Evolutionary conservation across 345 rosid genomes (phyloP), one percentile per base, ranked within the genome.

Genomic region (Microthlaspi erraticum): DNA sequence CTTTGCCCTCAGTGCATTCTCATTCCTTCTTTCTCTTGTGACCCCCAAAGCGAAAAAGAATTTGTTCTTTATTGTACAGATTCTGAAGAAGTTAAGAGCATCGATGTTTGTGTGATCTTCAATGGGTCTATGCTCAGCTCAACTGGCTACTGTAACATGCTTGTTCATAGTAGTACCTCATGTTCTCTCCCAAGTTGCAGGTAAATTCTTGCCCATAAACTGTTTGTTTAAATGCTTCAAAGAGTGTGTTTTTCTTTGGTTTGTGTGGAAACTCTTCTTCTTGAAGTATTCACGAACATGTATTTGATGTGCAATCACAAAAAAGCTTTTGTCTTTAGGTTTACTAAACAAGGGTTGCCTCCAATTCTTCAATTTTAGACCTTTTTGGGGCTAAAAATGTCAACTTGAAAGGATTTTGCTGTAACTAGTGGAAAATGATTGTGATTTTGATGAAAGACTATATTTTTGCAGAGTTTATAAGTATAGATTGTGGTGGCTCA

Each of bases 401-500:
- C 16, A 20, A 10, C 19, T 20, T 58, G 8, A 2, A 29, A 8
- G 32, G 0, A 4, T 23, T 39, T 39, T 66, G 17, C 17, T 66
- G 49, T 53, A 6, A 19, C 41, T 53, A 16, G 12, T 56, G 23
- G 44, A 2, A 29, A 39, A 3, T 36, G 32, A 10, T 43, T 60
- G 52, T 8, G 5, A 34, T 68, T 45, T 61, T 66, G 53, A 58
- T 75, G 51, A 41, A 44, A 26, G 50, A 3, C 43, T 51, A 39
- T 69, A 11, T 64, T 16, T 34, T 37, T 73, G 60, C 66, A 95
- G 99, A 92, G 52, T 95, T 95, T 72, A 50, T 83, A 60, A 95
- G 98, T 75, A 82, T 95, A 79, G 98, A 95, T 66, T 95, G 99
- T 64, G 97, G 99, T 70, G 82, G 96, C 58, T 64, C 82, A 62